Evolutionary conservation across 805 yeast genomes (phyloP).

Genomic region (Candida glaebosa): DNA sequence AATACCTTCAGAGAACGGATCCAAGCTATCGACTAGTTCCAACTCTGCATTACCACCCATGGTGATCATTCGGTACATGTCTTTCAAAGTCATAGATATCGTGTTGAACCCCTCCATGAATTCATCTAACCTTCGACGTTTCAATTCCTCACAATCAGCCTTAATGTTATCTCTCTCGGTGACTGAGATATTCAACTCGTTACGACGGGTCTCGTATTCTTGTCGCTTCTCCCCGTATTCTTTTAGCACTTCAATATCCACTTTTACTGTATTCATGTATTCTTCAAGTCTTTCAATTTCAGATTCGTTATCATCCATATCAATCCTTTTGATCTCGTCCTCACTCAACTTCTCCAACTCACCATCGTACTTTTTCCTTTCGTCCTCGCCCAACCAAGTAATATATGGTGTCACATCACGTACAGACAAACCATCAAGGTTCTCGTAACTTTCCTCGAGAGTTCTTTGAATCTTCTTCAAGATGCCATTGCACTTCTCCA

Average conservation of each 20-base stretch:
- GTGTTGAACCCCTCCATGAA: slow-evolving; percentile 90
- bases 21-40: slow-evolving; percentile 90
- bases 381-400: slow-evolving; percentile 47
- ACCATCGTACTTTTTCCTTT: slow-evolving; percentile 31
- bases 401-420: slow-evolving; percentile 54
- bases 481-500: slow-evolving; percentile 52
- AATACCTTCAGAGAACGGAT: slow-evolving; percentile 98
- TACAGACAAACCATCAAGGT: slow-evolving; percentile 41
- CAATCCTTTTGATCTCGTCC: slow-evolving; percentile 48
- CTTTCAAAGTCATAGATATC: slow-evolving; percentile 84
- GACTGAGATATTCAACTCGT: slow-evolving; percentile 68
- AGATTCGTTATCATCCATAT: slow-evolving; percentile 45
- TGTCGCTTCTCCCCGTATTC: slow-evolving; percentile 68
- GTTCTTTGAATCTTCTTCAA: slow-evolving; percentile 37
- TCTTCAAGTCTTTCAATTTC: slow-evolving; percentile 55
- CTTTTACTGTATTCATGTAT: slow-evolving; percentile 52
- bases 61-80: slow-evolving; percentile 97
- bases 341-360: slow-evolving; percentile 43
- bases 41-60: slow-evolving; percentile 99
- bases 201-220: slow-evolving; percentile 63
- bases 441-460: slow-evolving; percentile 33
- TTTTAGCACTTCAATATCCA: slow-evolving; percentile 69
- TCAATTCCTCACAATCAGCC: slow-evolving; percentile 60
- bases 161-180: slow-evolving; percentile 61
- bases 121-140: slow-evolving; percentile 74